Conservation (phyloP, 169 alveolate species). For the Babesia gibsoni region DNA sequence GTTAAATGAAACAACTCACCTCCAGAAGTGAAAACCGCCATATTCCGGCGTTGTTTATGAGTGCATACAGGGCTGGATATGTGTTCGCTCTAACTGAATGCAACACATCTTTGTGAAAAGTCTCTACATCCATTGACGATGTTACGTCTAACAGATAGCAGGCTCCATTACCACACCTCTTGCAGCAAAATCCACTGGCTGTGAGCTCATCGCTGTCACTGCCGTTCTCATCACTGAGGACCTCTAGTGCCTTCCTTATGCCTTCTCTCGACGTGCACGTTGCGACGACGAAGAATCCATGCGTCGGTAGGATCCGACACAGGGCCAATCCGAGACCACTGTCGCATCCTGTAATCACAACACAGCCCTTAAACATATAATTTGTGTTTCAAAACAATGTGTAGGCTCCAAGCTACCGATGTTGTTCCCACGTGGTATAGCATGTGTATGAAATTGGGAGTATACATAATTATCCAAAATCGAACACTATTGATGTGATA, state of each 20-base stretch:
- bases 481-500: too few relatives aligned
- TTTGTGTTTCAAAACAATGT: too few relatives aligned
- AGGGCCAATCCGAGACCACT: slow-evolving; percentile 53
- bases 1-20: too few relatives aligned
- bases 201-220: background rate
- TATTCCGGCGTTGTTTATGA: slow-evolving; percentile 58
- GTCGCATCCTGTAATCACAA: slow-evolving; percentile 61
- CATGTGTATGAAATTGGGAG: too few relatives aligned
- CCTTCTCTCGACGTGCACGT: slow-evolving; percentile 31
- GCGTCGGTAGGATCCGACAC: slow-evolving; percentile 17
- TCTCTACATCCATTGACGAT: slow-evolving; percentile 1
- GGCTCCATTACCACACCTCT: background rate
- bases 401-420: too few relatives aligned
- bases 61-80: slow-evolving; percentile 30
- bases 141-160: slow-evolving; percentile 42
- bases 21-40: slow-evolving; percentile 47
- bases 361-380: slow-evolving; percentile 16
- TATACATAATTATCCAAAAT: too few relatives aligned
- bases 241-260: background rate
- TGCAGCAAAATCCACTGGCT: background rate
- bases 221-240: background rate
- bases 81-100: background rate
- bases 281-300: slow-evolving; percentile 42
- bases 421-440: too few relatives aligned
- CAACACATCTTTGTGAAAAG: background rate